These are phyloP conservation scores for Tolypocladium guangdongense DNA, from an alignment of 2,329 filamentous ascomycete genomes.

Conservation along the genomic window DNA sequence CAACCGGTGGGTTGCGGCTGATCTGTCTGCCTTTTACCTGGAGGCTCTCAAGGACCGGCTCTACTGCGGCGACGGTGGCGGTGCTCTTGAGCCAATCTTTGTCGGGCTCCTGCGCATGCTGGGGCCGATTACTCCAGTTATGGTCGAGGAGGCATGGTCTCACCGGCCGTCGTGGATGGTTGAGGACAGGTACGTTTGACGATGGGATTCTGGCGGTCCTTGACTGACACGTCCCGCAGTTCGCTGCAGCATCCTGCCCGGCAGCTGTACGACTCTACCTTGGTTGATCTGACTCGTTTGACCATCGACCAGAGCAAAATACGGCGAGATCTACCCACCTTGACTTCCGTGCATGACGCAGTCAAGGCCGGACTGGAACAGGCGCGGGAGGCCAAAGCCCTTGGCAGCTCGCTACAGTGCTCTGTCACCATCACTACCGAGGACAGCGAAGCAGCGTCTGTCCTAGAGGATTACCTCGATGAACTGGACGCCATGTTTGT, in stretches of 20 bases:
- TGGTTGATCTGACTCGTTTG: constrained; percentile 30
- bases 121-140: constrained; percentile 66
- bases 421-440: constrained; percentile 48
- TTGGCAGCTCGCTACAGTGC: constrained; percentile 75
- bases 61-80: constrained; percentile 68
- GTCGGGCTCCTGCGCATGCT: constrained; percentile 67
- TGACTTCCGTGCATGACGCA: constrained; percentile 49
- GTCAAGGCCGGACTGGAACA: constrained; percentile 69
- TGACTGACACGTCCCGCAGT: constrained; percentile 12
- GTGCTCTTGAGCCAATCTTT: constrained; percentile 56
- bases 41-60: constrained; percentile 86
- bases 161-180: constrained; percentile 58
- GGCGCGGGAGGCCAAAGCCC: constrained; percentile 56
- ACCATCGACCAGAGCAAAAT: constrained; percentile 26
- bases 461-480: constrained; percentile 28
- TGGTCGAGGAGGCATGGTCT: constrained; percentile 84
- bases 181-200: constrained; percentile 27
- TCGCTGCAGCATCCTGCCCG: constrained; percentile 28
- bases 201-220: not conserved
- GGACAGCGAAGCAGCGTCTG: constrained; percentile 18
- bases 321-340: constrained; percentile 29
- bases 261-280: constrained; percentile 33
- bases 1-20: constrained; percentile 70
- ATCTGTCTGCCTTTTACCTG: constrained; percentile 89
- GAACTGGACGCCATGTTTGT: constrained; percentile 58